Conservation (phyloP, 2,329 filamentous ascomycete genomes). For the Fusarium nisikadoi region DNA sequence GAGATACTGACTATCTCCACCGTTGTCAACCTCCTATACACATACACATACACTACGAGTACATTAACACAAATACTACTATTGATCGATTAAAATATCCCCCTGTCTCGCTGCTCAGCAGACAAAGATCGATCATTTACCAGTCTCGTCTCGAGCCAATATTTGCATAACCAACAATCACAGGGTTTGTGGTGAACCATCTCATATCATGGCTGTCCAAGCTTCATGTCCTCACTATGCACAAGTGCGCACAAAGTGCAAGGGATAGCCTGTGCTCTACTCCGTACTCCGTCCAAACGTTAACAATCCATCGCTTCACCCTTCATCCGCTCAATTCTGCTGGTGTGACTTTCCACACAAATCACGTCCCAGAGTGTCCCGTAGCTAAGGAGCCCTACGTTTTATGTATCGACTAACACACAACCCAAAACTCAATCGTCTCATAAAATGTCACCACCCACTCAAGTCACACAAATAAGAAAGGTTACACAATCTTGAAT, state of each 20-base stretch:
- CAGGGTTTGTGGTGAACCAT: background rate
- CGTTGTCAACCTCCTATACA: background rate
- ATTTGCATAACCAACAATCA: background rate
- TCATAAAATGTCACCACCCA: conserved; percentile 15
- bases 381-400: background rate
- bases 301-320: conserved; percentile 5
- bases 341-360: conserved; percentile 32
- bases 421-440: conserved; percentile 22
- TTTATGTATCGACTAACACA: conserved; percentile 21
- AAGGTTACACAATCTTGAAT: background rate
- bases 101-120: background rate
- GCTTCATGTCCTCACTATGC: conserved; percentile 7
- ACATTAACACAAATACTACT: conserved; percentile 8
- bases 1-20: conserved; percentile 8
- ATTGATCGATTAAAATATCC: conserved; percentile 14
- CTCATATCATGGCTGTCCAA: conserved; percentile 8
- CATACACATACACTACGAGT: background rate
- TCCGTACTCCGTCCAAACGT: background rate
- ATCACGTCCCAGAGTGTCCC: conserved; percentile 36
- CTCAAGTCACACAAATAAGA: background rate
- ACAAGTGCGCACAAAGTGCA: background rate
- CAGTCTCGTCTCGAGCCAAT: background rate
- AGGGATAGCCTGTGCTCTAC: background rate
- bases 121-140: conserved; percentile 10
- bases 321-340: conserved; percentile 17